Base-by-base conservation (phyloP, 345 rosid genomes). In the Arabidopsis arenosa region DNA sequence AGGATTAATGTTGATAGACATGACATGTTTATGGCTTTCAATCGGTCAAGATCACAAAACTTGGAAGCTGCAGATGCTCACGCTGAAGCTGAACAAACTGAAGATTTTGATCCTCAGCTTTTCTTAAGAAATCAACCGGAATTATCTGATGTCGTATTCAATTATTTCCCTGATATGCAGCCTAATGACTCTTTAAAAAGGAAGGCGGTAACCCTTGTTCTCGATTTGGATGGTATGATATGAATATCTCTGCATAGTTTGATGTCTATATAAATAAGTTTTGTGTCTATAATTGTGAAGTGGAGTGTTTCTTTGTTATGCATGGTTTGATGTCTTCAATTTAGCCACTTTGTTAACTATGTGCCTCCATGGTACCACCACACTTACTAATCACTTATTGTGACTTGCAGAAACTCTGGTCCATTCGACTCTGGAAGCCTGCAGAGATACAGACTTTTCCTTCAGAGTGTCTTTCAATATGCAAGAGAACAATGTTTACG, bases 401-500 rank as follows among this genome's bases (percentile, higher is more conserved):
- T 40, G 36, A 67, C 17, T 49, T 75, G 82, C 88, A 90, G 96
- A 90, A 85, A 90, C 93, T 59, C 82, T 90, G 1, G 90, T 90
- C 59, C 96, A 90, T 80, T 87, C 96, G 45, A 82, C 96, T 39
- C 61, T 87, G 78, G 89, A 88, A 70, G 78, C 79, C 35, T 84
- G 90, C 61, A 84, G 80, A 53, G 87, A 83, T 82, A 84, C 87
- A 7, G 93, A 90, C 79, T 90, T 90, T 80, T 82, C 86, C 18
- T 87, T 87, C 72, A 83, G 79, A 67, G 90, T 87, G 58, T 83
- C 82, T 63, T 88, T 90, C 78, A 84, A 88, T 77, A 77, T 86
- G 92, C 83, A 81, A 83, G 96, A 88, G 78, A 87, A 88, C 77
- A 85, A 81, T 2, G 87, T 90, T 3, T 87, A 85, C 30, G 93